A percentile compares a stretch with the other conserved stretches of the same genome.
These are phyloP conservation scores for Spencermartinsiella europaea DNA, from an alignment of 805 yeast species.

Conservation along the genomic window DNA sequence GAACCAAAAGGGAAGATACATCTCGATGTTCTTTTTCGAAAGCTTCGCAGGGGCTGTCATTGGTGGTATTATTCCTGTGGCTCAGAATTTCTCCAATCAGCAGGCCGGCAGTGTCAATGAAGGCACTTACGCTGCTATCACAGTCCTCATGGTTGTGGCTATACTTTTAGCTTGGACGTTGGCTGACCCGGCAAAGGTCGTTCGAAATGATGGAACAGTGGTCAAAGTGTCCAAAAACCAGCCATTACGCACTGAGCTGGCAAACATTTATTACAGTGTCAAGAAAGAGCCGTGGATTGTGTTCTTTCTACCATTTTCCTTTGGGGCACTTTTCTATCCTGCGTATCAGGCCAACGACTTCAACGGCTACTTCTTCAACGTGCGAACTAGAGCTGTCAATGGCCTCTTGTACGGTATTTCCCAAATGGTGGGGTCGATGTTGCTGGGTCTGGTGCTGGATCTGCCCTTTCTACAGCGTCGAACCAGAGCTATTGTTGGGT, in stretches of 20 bases:
- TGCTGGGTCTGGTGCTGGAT: slow-evolving; percentile 43
- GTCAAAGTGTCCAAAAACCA: slow-evolving; percentile 41
- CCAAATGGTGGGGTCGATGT: slow-evolving; percentile 53
- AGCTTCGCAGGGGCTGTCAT: slow-evolving; percentile 57
- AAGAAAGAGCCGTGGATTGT: slow-evolving; percentile 41
- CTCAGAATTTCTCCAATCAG: slow-evolving; percentile 37
- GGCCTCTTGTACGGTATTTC: slow-evolving; percentile 56
- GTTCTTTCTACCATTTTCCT: slow-evolving; percentile 55
- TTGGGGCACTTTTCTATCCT: slow-evolving; percentile 59
- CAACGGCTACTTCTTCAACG: slow-evolving; percentile 49
- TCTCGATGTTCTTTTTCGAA: slow-evolving; percentile 52
- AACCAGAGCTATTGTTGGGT: slow-evolving; percentile 44
- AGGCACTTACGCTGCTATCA: slow-evolving; percentile 50
- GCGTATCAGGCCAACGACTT: slow-evolving; percentile 52
- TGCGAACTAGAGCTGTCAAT: slow-evolving; percentile 56
- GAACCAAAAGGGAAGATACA: slow-evolving; percentile 45
- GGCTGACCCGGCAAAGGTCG: slow-evolving; percentile 46
- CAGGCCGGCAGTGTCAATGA: slow-evolving; percentile 37
- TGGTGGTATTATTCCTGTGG: slow-evolving; percentile 52
- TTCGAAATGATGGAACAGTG: slow-evolving; percentile 44
- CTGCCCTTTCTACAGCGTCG: slow-evolving; percentile 34
- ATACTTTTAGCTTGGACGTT: slow-evolving; percentile 39
- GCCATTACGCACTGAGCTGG: slow-evolving; percentile 40
- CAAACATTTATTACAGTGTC: slow-evolving; percentile 36
- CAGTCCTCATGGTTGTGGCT: slow-evolving; percentile 46